Evolutionary conservation across 306 rosid species (phyloP), one percentile per base, ranked within the genome.

Genomic region (Malus sylvestris): DNA sequence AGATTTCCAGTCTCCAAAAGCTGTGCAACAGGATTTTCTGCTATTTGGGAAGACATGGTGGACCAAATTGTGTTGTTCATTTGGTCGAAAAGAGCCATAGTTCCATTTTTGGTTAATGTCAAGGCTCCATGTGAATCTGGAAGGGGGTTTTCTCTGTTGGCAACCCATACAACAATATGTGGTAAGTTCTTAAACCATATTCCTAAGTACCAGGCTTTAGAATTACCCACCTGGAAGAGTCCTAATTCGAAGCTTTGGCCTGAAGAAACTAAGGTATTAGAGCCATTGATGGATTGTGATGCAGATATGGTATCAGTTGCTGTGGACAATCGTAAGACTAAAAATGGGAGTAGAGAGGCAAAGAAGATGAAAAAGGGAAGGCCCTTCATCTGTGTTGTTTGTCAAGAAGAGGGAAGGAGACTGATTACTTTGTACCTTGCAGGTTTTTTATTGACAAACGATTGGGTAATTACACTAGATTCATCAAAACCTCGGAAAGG

Each of bases 1-100:
- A 86, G 76, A 65, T 86, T 86, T 51, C 87, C 84, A 14, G 62
- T 46, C 4, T 83, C 82, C 80, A 86, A 79, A 35, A 86, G 76
- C 60, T 68, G 74, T 19, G 72, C 44, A 73, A 76, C 20, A 29
- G 85, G 89, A 2, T 46, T 74, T 45, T 38, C 63, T 8, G 35
- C 68, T 11, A 9, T 30, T 23, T 14, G 44, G n/a, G 72, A 44
- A 14, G 72, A 25, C 13, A 5, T 23, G 33, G 72, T 44, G 16
- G 72, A 68, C 72, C 72, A 68, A 44, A 68, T 45, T 23, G 72
- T 68, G 6, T 44, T 45, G 19, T 68, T 68, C 72, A 68, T 68
- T 14, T 25, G 38, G 23, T 68, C 72, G 45, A 45, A 68, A 44
- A 68, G 72, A 38, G 45, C 22, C 16, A 68, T 8, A 68, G 14